phyloP scores from a whole-genome alignment of 2,329 filamentous ascomycete genomes.

The Pseudogymnoascus sp. region DNA sequence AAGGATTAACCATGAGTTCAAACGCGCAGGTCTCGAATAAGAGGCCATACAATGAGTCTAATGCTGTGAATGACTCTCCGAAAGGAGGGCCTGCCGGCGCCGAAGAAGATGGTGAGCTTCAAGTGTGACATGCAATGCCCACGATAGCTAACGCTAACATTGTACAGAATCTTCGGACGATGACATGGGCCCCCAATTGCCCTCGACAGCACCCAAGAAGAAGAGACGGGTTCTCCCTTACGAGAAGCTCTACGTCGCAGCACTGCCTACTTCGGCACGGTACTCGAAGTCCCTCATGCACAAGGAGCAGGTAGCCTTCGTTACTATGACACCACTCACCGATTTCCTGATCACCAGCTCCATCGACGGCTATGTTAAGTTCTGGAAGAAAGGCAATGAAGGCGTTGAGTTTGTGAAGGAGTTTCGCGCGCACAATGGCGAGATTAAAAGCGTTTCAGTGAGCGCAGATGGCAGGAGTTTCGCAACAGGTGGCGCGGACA shows the following conservation, averaged over 20 bases:
- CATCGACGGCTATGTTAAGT: slow-evolving; percentile 93
- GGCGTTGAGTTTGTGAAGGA: slow-evolving; percentile 98
- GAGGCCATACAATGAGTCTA: slow-evolving; percentile 3
- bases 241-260: slow-evolving; percentile 90
- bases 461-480: slow-evolving; percentile 90
- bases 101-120: background rate
- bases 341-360: slow-evolving; percentile 96
- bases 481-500: slow-evolving; percentile 76
- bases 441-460: slow-evolving; percentile 75
- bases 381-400: slow-evolving; percentile 92
- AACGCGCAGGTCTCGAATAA: slow-evolving; percentile 3
- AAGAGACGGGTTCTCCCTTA: slow-evolving; percentile 86
- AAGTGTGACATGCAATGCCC: background rate
- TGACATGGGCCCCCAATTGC: slow-evolving; percentile 88
- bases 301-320: slow-evolving; percentile 85
- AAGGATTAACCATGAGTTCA: background rate
- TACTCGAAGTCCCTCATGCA: slow-evolving; percentile 99
- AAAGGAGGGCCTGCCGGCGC: background rate
- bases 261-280: slow-evolving; percentile 70
- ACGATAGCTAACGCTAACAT: background rate
- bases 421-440: slow-evolving; percentile 82
- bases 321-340: slow-evolving; percentile 81
- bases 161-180: slow-evolving; percentile 63
- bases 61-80: slow-evolving; percentile 1
- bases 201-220: slow-evolving; percentile 76